Base-by-base conservation (phyloP, 768 basidiomycete genomes). In the Suillus hirtellus region DNA sequence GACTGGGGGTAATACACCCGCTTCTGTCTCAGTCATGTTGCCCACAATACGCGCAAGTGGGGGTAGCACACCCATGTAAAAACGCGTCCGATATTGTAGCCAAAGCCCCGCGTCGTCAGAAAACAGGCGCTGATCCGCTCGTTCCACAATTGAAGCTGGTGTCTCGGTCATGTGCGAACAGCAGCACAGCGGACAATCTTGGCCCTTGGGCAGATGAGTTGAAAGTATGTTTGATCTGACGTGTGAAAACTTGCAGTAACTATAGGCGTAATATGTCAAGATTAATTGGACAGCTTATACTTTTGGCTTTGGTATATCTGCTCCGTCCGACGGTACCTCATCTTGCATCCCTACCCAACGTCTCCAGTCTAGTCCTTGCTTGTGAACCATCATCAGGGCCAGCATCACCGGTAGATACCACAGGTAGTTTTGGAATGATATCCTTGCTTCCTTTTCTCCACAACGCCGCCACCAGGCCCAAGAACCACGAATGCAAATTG, bases 371-470 rank as follows among this genome's bases (percentile, higher is more conserved):
- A 91, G 79, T 0, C 91, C 90, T 69, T 89, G 87, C 78, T 98
- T 98, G 76, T 96, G 95, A 61, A 91, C 79, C 93, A 99, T 95
- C 92, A 96, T 95, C 67, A 99, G 79, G 3, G 88, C 94, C 65
- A 99, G 80, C 7, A 98, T 80, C 7, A 90, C 89, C 0, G 96
- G 96, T 47, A 99, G 73, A 77, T 95, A 95, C 90, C 95, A 95
- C 67, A 99, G 73, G 72, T 88, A 88, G 62, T 90, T 85, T 67
- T 89, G 88, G 70, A 93, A 99, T 21, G 95, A 77, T 46, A 77
- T 78, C 64, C 89, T 84, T 0, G 97, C 96, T 66, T 89, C 82
- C 70, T 89, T 88, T 72, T 94, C 93, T 12, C 86, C 85, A 35
- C 89, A 86, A 7, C 71, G 76, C 53, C 80, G 81, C 86, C 89